phyloP scores from a whole-genome alignment of 495 filamentous ascomycete species.

The Terfezia claveryi region DNA sequence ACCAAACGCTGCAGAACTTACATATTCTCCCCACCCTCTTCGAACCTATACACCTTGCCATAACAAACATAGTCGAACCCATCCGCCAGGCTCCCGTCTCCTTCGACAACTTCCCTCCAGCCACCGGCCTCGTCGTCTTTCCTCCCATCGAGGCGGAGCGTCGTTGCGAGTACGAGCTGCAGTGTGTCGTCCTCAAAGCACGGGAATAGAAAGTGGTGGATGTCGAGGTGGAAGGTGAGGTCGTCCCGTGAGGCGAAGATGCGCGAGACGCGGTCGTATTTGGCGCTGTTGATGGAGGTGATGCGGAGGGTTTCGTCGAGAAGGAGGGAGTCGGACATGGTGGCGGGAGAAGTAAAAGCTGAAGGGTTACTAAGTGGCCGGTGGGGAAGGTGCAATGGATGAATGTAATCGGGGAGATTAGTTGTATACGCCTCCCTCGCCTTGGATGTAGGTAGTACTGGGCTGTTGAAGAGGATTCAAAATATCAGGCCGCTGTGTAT shows the following conservation, averaged over 20 bases:
- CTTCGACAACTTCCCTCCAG: slow-evolving; percentile 46
- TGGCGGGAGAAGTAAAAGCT: no score
- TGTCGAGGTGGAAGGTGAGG: slow-evolving; percentile 65
- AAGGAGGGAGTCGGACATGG: slow-evolving; percentile 43
- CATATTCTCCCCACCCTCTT: slow-evolving; percentile 74
- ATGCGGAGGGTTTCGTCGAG: slow-evolving; percentile 84
- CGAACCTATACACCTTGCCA: slow-evolving; percentile 94
- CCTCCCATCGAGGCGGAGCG: slow-evolving; percentile 60
- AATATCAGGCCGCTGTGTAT: no score
- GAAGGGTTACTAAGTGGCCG: neutral
- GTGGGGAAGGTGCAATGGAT: neutral
- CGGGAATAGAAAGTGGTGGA: slow-evolving; percentile 85
- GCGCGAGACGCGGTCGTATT: slow-evolving; percentile 89
- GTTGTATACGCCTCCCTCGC: no score
- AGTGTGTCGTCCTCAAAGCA: slow-evolving; percentile 47
- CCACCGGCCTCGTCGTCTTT: slow-evolving; percentile 36
- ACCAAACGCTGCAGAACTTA: slow-evolving; percentile 26
- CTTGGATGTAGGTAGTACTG: no score
- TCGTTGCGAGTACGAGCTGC: slow-evolving; percentile 57
- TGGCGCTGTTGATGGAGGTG: slow-evolving; percentile 48
- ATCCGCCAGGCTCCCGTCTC: slow-evolving; percentile 63
- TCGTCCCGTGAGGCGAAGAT: slow-evolving; percentile 49
- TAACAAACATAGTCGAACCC: slow-evolving; percentile 93
- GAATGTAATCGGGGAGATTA: no score
- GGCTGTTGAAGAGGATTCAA: no score